Evolutionary conservation across 2,329 filamentous ascomycete genomes (phyloP).

Genomic region (Teratosphaeria nubilosa): DNA sequence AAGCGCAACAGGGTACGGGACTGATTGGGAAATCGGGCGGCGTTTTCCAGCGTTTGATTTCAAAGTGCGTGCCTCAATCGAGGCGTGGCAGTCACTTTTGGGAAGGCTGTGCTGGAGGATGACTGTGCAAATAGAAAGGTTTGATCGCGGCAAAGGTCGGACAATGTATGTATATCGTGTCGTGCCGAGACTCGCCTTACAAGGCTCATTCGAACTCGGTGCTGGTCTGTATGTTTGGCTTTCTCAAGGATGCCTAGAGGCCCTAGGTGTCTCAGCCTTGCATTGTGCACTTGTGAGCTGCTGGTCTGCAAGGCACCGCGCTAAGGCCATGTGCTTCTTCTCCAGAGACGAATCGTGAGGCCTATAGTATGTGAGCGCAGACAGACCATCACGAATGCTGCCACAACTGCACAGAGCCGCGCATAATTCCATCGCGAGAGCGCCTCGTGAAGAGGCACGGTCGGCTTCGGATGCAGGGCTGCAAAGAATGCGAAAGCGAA

Average conservation of each 20-base stretch:
- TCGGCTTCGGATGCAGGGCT: neutral
- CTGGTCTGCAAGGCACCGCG: neutral
- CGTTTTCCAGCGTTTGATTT: neutral
- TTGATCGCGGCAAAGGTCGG: neutral
- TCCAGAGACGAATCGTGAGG: no score
- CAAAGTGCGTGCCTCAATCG: neutral
- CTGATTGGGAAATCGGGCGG: neutral
- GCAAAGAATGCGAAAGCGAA: neutral
- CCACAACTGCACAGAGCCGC: no score
- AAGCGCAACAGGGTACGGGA: neutral
- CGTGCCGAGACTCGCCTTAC: neutral
- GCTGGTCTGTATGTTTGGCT: neutral
- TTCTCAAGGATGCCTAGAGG: neutral
- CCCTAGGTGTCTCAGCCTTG: no score
- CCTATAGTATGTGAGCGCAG: neutral
- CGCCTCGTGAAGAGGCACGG: neutral
- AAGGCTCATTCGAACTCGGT: neutral
- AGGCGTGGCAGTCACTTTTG: neutral
- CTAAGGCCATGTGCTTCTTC: no score
- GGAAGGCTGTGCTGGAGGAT: neutral
- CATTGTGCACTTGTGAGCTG: neutral
- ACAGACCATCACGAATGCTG: neutral
- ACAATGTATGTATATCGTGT: neutral
- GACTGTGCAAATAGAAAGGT: neutral
- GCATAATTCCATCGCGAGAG: no score